Evolutionary conservation across 495 filamentous ascomycete species (phyloP), one percentile per base, ranked within the genome.

Genomic region (Aspergillus homomorphus): DNA sequence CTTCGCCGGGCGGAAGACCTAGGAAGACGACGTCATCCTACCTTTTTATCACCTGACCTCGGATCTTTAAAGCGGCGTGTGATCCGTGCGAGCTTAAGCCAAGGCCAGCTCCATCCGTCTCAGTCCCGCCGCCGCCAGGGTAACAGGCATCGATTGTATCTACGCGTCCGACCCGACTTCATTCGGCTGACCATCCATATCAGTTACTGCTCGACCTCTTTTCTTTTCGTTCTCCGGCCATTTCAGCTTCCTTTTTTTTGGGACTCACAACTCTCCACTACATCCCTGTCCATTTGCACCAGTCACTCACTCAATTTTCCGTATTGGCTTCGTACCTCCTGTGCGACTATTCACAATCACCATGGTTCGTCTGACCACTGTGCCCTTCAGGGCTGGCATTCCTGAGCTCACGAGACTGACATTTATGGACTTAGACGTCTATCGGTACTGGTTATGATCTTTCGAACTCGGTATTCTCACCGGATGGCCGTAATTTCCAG

Each of bases 361-460:
- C 67, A 77, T 77, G 74, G 74, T 77, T 52, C 54, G 69, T 66
- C 57, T 54, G 18, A 24, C 18, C 14, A 46, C 54, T 33, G 20
- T 38, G 33, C 33, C 10, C 26, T 53, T 43, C n/a, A 45, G 6
- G 45, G 49, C 56, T 65, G 42, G 53, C 28, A 44, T 2, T 14
- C 30, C 57, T 30, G 33, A 5, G 8, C 33, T 12, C 10, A 28
- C 53, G 48, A 52, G 45, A 38, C 60, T 62, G 56, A 66, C 49
- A 15, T 21, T 54, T 23, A 45, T 24, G 23, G 38, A 57, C 49
- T 41, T 59, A 98, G 94, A 98, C 94, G 68, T 98, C 94, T 66
- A 98, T 98, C 86, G 94, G 94, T 71, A 98, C 94, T 66, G 94
- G 94, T 68, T 98, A 98, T 78, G 94, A 98, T 84, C 89, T 98